A percentile compares a stretch with the other conserved stretches of the same genome.
These are phyloP conservation scores for Oxytropis ochrocephala DNA, from an alignment of 306 rosid genomes.

Conservation along the genomic window DNA sequence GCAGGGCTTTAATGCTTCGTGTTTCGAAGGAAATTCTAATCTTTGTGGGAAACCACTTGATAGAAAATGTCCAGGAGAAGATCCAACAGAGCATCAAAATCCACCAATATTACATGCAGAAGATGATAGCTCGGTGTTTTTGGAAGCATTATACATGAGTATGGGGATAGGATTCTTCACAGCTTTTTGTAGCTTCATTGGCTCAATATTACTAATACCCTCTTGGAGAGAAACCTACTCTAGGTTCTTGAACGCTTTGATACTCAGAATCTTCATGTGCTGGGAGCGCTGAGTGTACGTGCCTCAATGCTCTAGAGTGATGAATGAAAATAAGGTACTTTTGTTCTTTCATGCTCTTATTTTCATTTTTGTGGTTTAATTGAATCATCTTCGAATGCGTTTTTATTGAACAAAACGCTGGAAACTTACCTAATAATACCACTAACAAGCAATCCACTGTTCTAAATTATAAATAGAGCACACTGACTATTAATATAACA, in stretches of 20 bases:
- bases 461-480: no score
- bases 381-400: no score
- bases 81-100: neutral
- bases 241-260: neutral
- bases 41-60: conserved; percentile 15
- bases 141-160: conserved; percentile 11
- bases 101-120: neutral
- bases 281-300: no score
- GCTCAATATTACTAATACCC: neutral
- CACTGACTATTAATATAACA: no score
- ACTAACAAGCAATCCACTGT: no score
- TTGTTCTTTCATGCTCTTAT: no score
- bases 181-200: neutral
- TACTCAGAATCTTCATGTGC: neutral
- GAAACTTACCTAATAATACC: no score
- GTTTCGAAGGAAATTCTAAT: neutral
- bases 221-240: neutral
- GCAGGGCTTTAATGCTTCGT: neutral
- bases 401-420: no score
- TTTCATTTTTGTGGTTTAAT: no score
- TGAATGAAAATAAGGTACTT: no score
- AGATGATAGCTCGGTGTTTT: neutral
- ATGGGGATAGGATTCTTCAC: neutral
- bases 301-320: neutral
- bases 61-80: neutral